These are phyloP conservation scores for Lentinus tigrinus DNA, from an alignment of 768 basidiomycete genomes.

Conservation along the genomic window DNA sequence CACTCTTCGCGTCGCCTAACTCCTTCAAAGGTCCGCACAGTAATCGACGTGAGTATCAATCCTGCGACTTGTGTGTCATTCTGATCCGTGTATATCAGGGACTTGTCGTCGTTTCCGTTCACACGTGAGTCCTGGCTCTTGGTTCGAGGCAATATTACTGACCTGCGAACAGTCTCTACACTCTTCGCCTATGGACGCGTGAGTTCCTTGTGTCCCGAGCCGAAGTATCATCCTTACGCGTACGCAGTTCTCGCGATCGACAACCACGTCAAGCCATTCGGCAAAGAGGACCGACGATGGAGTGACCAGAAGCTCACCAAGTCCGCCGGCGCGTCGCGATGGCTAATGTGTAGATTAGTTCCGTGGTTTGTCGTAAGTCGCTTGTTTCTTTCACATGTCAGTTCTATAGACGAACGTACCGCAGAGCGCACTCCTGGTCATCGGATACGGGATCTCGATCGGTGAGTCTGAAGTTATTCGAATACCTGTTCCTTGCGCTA, in stretches of 20 bases:
- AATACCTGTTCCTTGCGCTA: background rate
- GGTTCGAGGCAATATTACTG: background rate
- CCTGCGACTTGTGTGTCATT: background rate
- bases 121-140: conserved; percentile 10
- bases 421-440: conserved; percentile 12
- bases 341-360: conserved; percentile 5
- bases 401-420: background rate
- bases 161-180: conserved; percentile 14
- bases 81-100: background rate
- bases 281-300: conserved; percentile 12
- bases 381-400: background rate
- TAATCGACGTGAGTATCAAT: conserved; percentile 15
- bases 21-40: conserved; percentile 12
- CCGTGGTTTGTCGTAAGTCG: conserved; percentile 13
- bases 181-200: conserved; percentile 20
- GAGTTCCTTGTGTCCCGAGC: background rate
- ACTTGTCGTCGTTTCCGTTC: conserved; percentile 18
- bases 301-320: conserved; percentile 8
- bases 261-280: conserved; percentile 8
- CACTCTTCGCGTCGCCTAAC: background rate
- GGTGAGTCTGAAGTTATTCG: background rate
- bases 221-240: background rate
- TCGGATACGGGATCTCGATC: conserved; percentile 10
- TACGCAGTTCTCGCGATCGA: conserved; percentile 8
- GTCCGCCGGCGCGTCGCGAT: conserved; percentile 6